Evolutionary conservation across 1,139 yeast genomes (phyloP).

Genomic region (Pichia sp.): DNA sequence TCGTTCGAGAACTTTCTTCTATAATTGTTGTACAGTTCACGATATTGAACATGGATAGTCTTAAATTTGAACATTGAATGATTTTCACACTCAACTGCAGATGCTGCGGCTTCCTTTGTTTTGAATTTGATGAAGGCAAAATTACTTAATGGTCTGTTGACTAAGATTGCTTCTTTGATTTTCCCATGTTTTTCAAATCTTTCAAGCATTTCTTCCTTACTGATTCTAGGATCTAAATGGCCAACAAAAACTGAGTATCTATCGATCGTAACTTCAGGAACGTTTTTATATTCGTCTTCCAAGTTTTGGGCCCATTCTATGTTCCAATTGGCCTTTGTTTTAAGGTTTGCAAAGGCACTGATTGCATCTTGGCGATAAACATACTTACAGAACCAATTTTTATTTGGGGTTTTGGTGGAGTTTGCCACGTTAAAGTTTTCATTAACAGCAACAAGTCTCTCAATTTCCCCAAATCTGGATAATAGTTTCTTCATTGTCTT

Average conservation of each 20-base stretch:
- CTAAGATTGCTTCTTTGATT: constrained; percentile 47
- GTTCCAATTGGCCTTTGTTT: constrained; percentile 46
- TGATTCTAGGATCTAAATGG: constrained; percentile 53
- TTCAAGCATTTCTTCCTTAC: constrained; percentile 49
- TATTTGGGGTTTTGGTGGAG: constrained; percentile 23
- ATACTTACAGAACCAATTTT: constrained; percentile 76
- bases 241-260: constrained; percentile 73
- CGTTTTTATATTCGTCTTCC: constrained; percentile 38
- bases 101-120: constrained; percentile 69
- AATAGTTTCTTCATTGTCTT: constrained; percentile 39
- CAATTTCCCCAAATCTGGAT: constrained; percentile 66
- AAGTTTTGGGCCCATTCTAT: constrained; percentile 87
- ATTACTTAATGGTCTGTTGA: constrained; percentile 48
- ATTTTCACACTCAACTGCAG: constrained; percentile 77
- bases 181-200: constrained; percentile 68
- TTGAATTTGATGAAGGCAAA: constrained; percentile 71
- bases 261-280: constrained; percentile 49
- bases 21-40: constrained; percentile 49
- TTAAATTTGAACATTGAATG: constrained; percentile 68
- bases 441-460: constrained; percentile 55
- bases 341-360: constrained; percentile 70
- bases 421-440: constrained; percentile 27
- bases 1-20: constrained; percentile 25
- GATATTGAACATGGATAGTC: constrained; percentile 80
- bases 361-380: constrained; percentile 89